Percentiles rank a stretch among this genome's conserved stretches.
These are phyloP conservation scores for Metschnikowia peoriensis DNA, from an alignment of 805 yeast genomes.

Conservation along the genomic window DNA sequence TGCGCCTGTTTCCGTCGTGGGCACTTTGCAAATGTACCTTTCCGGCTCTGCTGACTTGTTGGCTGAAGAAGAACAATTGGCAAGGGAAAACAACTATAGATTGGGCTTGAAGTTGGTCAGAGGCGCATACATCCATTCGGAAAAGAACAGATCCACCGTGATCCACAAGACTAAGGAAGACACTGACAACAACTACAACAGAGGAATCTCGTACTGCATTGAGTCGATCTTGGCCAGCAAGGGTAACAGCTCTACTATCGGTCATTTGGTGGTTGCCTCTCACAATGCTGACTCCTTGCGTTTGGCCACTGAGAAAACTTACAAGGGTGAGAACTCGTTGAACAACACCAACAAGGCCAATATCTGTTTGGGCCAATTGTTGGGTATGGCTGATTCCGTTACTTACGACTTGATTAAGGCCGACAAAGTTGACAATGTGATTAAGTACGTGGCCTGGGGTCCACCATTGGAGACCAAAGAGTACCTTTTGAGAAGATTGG, in stretches of 20 bases:
- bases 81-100: constrained; percentile 59
- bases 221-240: constrained; percentile 51
- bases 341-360: constrained; percentile 42
- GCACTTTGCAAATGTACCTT: constrained; percentile 91
- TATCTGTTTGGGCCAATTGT: constrained; percentile 82
- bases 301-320: constrained; percentile 60
- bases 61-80: constrained; percentile 60
- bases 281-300: constrained; percentile 81
- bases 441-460: constrained; percentile 98
- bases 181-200: constrained; percentile 77
- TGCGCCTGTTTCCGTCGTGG: constrained; percentile 67
- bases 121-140: constrained; percentile 94
- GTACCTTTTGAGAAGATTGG: constrained; percentile 81
- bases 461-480: constrained; percentile 93
- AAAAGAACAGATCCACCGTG: constrained; percentile 61
- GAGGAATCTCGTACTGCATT: constrained; percentile 62
- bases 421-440: constrained; percentile 67
- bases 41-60: constrained; percentile 66
- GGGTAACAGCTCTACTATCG: constrained; percentile 50
- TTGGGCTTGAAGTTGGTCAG: constrained; percentile 88
- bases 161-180: constrained; percentile 75
- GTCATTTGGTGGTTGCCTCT: constrained; percentile 86
- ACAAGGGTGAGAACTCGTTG: constrained; percentile 16
- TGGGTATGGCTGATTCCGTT: constrained; percentile 94
- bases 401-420: constrained; percentile 70